Evolutionary conservation across 768 basidiomycete species (phyloP).

Genomic region (Heimioporus sp.): DNA sequence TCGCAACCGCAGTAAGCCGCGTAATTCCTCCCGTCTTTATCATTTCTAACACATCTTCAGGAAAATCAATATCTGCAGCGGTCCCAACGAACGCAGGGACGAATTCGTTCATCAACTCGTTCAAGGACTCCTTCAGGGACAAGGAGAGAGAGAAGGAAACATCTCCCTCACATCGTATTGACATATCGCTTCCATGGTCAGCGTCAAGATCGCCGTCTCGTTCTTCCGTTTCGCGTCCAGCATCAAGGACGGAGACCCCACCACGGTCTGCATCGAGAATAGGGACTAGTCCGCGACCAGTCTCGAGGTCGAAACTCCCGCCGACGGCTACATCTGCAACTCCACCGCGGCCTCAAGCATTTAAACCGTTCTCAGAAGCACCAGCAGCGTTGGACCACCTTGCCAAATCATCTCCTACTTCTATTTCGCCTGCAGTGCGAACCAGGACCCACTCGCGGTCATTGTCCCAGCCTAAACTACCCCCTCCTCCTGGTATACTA

Average conservation of each 20-base stretch:
- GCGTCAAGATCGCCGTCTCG: conserved; percentile 13
- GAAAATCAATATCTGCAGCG: conserved; percentile 31
- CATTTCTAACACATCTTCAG: conserved; percentile 20
- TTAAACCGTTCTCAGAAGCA: conserved; percentile 1
- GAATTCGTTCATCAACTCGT: conserved; percentile 20
- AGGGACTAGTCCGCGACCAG: conserved; percentile 12
- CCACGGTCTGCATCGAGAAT: conserved; percentile 20
- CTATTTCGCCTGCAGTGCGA: background rate
- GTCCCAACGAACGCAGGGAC: conserved; percentile 7
- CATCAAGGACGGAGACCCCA: conserved; percentile 12
- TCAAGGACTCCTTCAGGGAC: conserved; percentile 18
- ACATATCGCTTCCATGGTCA: conserved; percentile 37
- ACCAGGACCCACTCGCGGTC: conserved; percentile 26
- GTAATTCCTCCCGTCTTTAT: conserved; percentile 12
- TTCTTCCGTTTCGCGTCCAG: conserved; percentile 13
- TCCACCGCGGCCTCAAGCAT: background rate
- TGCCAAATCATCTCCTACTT: background rate
- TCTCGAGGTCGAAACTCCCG: conserved; percentile 11
- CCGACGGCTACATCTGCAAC: background rate
- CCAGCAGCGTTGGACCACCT: background rate
- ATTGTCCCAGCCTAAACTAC: conserved; percentile 36
- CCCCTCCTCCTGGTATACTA: conserved; percentile 3
- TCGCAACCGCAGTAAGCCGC: conserved; percentile 41
- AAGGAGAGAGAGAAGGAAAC: conserved; percentile 30
- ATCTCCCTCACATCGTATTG: conserved; percentile 28